Conservation (phyloP, 139 green algal genomes). For the Coelastrella sp. region DNA sequence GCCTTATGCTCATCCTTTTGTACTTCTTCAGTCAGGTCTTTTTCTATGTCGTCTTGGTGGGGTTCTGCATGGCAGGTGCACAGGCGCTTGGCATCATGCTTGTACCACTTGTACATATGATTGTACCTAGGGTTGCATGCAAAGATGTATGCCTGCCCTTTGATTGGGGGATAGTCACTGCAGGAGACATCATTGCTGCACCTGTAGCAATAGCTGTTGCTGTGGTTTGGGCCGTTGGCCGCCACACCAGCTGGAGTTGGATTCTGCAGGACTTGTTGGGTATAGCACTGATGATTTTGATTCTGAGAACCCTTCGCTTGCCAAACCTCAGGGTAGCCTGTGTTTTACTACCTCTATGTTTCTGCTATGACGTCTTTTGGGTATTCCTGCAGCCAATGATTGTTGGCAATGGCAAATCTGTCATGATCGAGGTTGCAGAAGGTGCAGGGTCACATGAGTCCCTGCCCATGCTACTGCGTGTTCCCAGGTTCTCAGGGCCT, state of each 20-base stretch:
- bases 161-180: neutral
- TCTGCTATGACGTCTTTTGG: conserved; percentile 92
- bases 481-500: conserved; percentile 70
- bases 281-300: conserved; percentile 75
- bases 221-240: conserved; percentile 61
- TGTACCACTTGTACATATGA: conserved; percentile 26
- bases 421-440: conserved; percentile 87
- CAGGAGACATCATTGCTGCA: conserved; percentile 32
- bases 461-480: conserved; percentile 89
- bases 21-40: conserved; percentile 82
- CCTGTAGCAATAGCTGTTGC: conserved; percentile 48
- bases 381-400: conserved; percentile 94
- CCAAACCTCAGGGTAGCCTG: conserved; percentile 74
- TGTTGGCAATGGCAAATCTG: conserved; percentile 73
- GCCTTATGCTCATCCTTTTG: conserved; percentile 73
- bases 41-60: conserved; percentile 69
- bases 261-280: conserved; percentile 80
- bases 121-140: neutral
- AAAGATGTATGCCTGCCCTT: conserved; percentile 22
- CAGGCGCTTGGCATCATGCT: conserved; percentile 63
- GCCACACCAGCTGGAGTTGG: conserved; percentile 72
- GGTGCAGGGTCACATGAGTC: conserved; percentile 48
- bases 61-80: conserved; percentile 69
- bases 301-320: conserved; percentile 78
- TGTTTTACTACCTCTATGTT: conserved; percentile 81